These are phyloP conservation scores for Lagerstroemia speciosa DNA, from an alignment of 345 rosid species.

Conservation along the genomic window DNA sequence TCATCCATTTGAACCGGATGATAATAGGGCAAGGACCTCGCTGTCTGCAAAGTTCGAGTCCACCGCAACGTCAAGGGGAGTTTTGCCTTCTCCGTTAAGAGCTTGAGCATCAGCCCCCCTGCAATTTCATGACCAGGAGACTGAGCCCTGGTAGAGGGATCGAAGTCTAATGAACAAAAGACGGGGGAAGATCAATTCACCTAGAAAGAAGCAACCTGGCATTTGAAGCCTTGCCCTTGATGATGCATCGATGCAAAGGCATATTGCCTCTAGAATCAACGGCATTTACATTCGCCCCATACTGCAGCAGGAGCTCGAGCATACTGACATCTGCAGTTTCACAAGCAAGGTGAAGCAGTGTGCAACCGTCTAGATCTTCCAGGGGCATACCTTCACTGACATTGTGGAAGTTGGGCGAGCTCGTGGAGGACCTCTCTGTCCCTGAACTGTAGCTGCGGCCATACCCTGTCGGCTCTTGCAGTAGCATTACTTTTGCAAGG, in stretches of 20 bases:
- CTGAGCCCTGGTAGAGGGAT: background rate
- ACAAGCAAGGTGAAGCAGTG: slow-evolving; percentile 94
- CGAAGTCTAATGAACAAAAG: background rate
- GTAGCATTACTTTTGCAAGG: slow-evolving; percentile 74
- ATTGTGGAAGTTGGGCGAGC: slow-evolving; percentile 44
- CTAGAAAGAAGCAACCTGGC: slow-evolving; percentile 82
- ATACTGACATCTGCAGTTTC: slow-evolving; percentile 91
- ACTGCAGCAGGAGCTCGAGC: slow-evolving; percentile 92
- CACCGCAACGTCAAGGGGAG: slow-evolving; percentile 47
- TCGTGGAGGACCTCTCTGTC: slow-evolving; percentile 61
- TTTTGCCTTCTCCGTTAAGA: slow-evolving; percentile 53
- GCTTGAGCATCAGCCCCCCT: slow-evolving; percentile 87
- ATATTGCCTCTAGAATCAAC: slow-evolving; percentile 70
- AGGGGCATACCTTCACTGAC: slow-evolving; percentile 34
- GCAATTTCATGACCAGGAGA: slow-evolving; percentile 14
- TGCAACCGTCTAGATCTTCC: slow-evolving; percentile 63
- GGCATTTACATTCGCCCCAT: slow-evolving; percentile 77
- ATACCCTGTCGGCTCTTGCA: slow-evolving; percentile 59
- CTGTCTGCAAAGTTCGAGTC: slow-evolving; percentile 46
- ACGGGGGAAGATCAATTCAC: slow-evolving; percentile 20
- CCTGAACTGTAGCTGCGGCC: slow-evolving; percentile 52
- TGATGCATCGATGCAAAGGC: slow-evolving; percentile 71
- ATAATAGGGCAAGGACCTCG: slow-evolving; percentile 56
- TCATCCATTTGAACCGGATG: slow-evolving; percentile 60
- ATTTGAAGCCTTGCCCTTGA: slow-evolving; percentile 44